Evolutionary conservation across 768 basidiomycete genomes (phyloP).

Genomic region (Inosperma sp.): DNA sequence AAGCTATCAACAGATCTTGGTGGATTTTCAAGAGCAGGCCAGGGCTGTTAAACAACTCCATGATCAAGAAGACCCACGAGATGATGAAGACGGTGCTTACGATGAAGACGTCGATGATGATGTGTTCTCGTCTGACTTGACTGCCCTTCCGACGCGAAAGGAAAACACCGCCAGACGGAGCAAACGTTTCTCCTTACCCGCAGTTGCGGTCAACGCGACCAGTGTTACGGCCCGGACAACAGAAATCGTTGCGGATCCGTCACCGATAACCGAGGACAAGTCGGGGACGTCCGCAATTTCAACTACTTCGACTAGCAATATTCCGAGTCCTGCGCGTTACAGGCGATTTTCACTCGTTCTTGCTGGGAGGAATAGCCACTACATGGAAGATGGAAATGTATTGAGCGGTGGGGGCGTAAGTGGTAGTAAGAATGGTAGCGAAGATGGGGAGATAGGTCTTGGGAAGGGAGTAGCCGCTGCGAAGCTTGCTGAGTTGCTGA

Average conservation of each 20-base stretch:
- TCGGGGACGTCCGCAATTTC: conserved; percentile 13
- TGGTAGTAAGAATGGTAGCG: conserved; percentile 16
- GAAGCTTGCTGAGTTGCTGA: conserved; percentile 52
- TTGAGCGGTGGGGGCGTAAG: conserved; percentile 32
- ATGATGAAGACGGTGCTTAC: conserved; percentile 16
- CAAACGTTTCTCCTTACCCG: conserved; percentile 73
- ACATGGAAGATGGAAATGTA: conserved; percentile 25
- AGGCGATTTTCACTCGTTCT: conserved; percentile 61
- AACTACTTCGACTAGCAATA: conserved; percentile 12
- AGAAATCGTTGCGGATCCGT: conserved; percentile 24
- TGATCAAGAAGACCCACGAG: conserved; percentile 12
- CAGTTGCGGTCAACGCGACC: conserved; percentile 70
- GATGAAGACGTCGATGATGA: conserved; percentile 11
- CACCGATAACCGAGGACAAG: conserved; percentile 15
- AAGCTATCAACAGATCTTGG: conserved; percentile 64
- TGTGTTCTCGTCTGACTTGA: conserved; percentile 16
- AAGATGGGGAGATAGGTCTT: conserved; percentile 22
- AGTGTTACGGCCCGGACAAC: conserved; percentile 60
- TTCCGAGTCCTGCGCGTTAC: conserved; percentile 4
- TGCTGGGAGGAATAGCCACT: conserved; percentile 27
- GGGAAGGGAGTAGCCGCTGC: conserved; percentile 48
- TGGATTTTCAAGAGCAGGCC: conserved; percentile 50
- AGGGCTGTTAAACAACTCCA: conserved; percentile 12
- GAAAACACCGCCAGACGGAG: conserved; percentile 60
- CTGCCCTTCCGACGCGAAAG: conserved; percentile 30